Conservation (phyloP, 805 yeast genomes). For the Pichia phayaonensis region DNA sequence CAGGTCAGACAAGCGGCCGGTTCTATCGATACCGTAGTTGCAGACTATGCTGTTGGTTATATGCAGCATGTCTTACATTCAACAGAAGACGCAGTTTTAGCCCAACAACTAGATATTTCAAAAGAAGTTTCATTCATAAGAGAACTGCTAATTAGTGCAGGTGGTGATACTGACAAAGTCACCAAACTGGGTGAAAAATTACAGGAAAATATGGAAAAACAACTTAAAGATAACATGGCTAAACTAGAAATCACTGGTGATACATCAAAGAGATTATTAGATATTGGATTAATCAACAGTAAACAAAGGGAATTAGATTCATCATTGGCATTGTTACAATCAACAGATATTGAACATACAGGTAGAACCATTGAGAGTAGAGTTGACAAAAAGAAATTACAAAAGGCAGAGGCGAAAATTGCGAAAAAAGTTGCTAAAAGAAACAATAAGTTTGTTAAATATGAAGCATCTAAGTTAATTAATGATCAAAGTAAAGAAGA, state of each 20-base stretch:
- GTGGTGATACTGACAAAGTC: constrained; percentile 60
- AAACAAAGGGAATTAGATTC: constrained; percentile 68
- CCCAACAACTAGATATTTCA: constrained; percentile 60
- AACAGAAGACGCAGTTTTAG: constrained; percentile 75
- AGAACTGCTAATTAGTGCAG: constrained; percentile 68
- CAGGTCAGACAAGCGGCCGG: constrained; percentile 86
- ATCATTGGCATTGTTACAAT: constrained; percentile 69
- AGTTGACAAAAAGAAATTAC: constrained; percentile 93
- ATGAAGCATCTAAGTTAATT: constrained; percentile 90
- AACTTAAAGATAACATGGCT: constrained; percentile 59
- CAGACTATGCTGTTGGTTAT: constrained; percentile 88
- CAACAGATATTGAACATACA: constrained; percentile 82
- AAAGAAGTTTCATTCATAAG: constrained; percentile 63
- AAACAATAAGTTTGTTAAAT: constrained; percentile 68
- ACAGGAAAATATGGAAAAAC: constrained; percentile 40
- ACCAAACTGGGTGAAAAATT: constrained; percentile 39
- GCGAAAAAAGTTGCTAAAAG: constrained; percentile 95
- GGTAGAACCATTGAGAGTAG: constrained; percentile 89
- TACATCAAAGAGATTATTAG: constrained; percentile 78
- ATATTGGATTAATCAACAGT: constrained; percentile 63
- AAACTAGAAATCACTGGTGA: constrained; percentile 76
- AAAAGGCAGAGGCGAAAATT: constrained; percentile 94
- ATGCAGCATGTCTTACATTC: constrained; percentile 71
- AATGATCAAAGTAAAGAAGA: constrained; percentile 58
- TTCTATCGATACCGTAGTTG: constrained; percentile 75